phyloP scores from a whole-genome alignment of 148 eudicot genomes.

The Mesembryanthemum crystallinum region DNA sequence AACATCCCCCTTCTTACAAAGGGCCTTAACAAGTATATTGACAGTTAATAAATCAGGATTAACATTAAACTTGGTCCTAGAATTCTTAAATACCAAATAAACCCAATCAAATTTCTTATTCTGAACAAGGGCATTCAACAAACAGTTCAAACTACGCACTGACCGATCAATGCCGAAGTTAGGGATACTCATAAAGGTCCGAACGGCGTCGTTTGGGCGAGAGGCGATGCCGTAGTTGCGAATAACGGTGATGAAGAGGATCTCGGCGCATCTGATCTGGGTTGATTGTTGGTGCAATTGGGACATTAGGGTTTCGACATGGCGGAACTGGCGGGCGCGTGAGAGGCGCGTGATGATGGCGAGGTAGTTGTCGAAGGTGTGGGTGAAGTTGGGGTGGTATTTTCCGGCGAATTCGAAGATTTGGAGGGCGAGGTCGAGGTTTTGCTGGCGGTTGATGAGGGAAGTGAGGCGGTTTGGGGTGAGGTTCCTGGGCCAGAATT shows the following conservation, averaged over 20 bases:
- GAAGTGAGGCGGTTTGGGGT: conserved; percentile 51
- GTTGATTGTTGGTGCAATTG: conserved; percentile 39
- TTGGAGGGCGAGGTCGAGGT: conserved; percentile 72
- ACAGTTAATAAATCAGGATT: conserved; percentile 70
- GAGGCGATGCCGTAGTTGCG: conserved; percentile 65
- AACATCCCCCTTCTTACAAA: conserved; percentile 65
- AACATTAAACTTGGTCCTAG: conserved; percentile 43
- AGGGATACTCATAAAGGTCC: conserved; percentile 45
- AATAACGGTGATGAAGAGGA: conserved; percentile 51
- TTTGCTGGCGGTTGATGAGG: conserved; percentile 64
- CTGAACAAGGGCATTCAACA: conserved; percentile 61
- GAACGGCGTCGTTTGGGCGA: conserved; percentile 58
- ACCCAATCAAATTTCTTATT: conserved; percentile 62
- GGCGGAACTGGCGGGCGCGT: conserved; percentile 63
- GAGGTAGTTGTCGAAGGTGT: conserved; percentile 52
- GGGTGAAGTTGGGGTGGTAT: conserved; percentile 56
- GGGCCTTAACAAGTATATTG: conserved; percentile 64
- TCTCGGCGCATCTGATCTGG: conserved; percentile 53
- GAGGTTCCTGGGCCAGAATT: conserved; percentile 77
- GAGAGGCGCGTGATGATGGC: conserved; percentile 64
- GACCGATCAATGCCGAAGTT: conserved; percentile 53
- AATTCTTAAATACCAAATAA: conserved; percentile 50
- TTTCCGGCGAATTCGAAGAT: conserved; percentile 67
- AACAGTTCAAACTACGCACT: conserved; percentile 66
- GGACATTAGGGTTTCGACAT: conserved; percentile 44